Evolutionary conservation across 257 asterid genomes (phyloP), one percentile per base, ranked within the genome.

Genomic region (Gynochthodes officinalis): DNA sequence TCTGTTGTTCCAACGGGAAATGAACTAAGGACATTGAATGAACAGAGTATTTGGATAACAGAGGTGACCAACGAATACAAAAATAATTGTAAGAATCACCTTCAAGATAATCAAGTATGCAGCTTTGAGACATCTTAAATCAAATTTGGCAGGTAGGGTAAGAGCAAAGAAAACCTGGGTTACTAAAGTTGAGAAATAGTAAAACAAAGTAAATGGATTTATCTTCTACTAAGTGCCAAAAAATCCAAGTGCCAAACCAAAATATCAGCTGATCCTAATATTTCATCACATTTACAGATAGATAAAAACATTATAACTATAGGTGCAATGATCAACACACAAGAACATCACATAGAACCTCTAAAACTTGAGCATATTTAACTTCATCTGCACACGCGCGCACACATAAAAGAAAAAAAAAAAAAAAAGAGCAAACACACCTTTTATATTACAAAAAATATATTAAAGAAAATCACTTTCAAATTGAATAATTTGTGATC

Each of bases 1-100:
- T 89, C 98, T 95, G 91, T 72, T 44, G 73, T 72, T 33, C 53
- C 75, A 67, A 43, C 39, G 37, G 49, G 55, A 55, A n/a, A 28
- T 12, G 27, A 37, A 52, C 39, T 54, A 35, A 70, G 74, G 73
- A 21, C 28, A 68, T 16, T 54, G 54, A 66, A 54, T 4, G 27
- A 69, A 9, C 19, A 35, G 21, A 52, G 27, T 33, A 13, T 12
- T 50, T 52, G 50, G 48, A 69, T 21, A 33, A 19, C n/a, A n/a
- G n/a, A n/a, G n/a, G 5, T 30, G 16, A 60, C 54, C 55, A 46
- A 40, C 37, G 30, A n/a, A 15, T 18, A 40, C 5, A 61, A 70
- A 73, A 5, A 61, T 42, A 23, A 48, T 28, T 42, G 27, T 25
- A 42, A 15, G 21, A 25, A 49, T 39, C 33, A 65, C 32, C 28